Evolutionary conservation across 441 rosid species (phyloP), one percentile per base, ranked within the genome.

Genomic region (Brassica balearica): DNA sequence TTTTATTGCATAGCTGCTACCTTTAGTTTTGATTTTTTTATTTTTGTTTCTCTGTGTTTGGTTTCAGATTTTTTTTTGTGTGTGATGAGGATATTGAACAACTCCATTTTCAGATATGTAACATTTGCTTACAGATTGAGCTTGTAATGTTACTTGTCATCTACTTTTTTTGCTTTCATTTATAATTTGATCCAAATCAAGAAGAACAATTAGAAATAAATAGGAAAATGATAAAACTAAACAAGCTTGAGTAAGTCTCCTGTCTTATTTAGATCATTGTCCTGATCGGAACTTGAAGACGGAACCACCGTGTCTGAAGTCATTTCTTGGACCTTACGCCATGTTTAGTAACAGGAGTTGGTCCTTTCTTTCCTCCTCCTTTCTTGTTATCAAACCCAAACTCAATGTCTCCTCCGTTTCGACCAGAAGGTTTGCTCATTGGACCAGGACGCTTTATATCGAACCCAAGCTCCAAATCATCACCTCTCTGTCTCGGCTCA

Each of bases 361-460:
- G 74, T 15, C 78, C 78, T 58, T 74, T 65, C 70, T 66, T 65
- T 56, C 78, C 72, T 61, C 74, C 75, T 32, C 36, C 79, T 68
- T 58, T 77, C 75, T 77, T 78, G 53, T 77, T 71, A 65, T 77
- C 72, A 56, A 77, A 77, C 17, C 81, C 81, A 71, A 71, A 65
- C 75, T 78, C 81, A 85, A 83, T 43, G 58, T 82, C 86, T 66
- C 87, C 89, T 70, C 87, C 88, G 66, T 73, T 75, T 11, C 84
- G 69, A 4, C 73, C 83, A 32, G 53, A 67, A 0, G 66, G 78
- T 73, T 61, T 79, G 3, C 56, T 72, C 58, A 76, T 74, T 11
- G 81, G 56, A 59, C 38, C 72, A 3, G 66, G 81, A 32, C 61
- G 79, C 8, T 74, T 79, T 20, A 75, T 72, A 20, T 86, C 87